Base-by-base conservation (phyloP, 257 asterid species). In the Cordia subcordata region DNA sequence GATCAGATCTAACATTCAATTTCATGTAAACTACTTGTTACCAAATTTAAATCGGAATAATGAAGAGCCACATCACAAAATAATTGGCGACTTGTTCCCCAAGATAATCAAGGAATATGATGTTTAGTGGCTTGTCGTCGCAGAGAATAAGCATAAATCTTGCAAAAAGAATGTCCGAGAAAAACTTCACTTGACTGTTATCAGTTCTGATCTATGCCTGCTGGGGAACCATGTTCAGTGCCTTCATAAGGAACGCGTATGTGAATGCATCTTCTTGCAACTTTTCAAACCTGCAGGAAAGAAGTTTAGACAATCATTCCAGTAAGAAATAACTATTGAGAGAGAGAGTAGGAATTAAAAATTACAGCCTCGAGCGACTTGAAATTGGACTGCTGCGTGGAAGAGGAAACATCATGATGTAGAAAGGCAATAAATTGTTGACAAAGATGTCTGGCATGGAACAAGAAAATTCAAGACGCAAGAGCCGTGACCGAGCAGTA, bases 181-280 rank as follows among this genome's bases (percentile, higher is more conserved):
- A 21, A 19, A 62, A 49, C 10, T 49, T 47, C 18, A 18, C 53
- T 14, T 47, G 54, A 21, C 54, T 21, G 11, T 53, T 35, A 45
- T 44, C 51, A 10, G 20, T 15, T 64, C 32, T 46, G 47, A 42
- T 61, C 54, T 37, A 52, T 17, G 49, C n/a, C 54, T 3, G 17
- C 10, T 20, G 58, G n/a, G 75, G 72, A 63, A 77, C 69, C 94
- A 84, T 77, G 74, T 79, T 64, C 21, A 88, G 70, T 38, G 94
- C 84, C 77, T 84, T 86, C 76, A 92, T 47, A n/a, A 88, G 64
- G 76, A 88, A 92, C 20, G 96, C 69, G 68, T 62, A 81, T 14
- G 77, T 82, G 72, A 92, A 86, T 60, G 99, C 96, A 62, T 86
- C 96, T 77, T 88, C 96, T 78, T 72, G 84, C 66, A 92, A 95